Evolutionary conservation across 2,329 filamentous ascomycete species (phyloP).

Genomic region (Clonostachys rosea): DNA sequence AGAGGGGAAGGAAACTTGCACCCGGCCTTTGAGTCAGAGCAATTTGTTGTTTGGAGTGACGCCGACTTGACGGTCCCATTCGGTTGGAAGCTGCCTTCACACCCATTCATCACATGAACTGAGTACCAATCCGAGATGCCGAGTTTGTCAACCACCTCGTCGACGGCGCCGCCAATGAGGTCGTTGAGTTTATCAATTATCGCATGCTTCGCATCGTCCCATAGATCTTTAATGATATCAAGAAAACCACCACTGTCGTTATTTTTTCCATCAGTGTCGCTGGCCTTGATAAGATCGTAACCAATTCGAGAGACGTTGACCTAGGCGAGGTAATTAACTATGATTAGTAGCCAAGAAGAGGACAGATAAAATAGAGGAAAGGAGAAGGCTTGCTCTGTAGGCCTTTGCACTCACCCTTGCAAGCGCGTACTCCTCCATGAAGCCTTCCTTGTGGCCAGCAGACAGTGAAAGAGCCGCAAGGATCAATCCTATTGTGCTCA

Average conservation of each 20-base stretch:
- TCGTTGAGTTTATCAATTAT: conserved; percentile 31
- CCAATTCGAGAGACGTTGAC: conserved; percentile 32
- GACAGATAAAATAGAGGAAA: too few relatives aligned
- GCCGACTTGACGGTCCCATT: conserved; percentile 29
- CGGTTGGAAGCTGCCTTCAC: conserved; percentile 38
- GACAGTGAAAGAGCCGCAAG: conserved; percentile 31
- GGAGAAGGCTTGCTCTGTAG: neutral
- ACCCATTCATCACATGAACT: conserved; percentile 42
- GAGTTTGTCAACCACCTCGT: conserved; percentile 30
- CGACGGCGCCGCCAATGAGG: conserved; percentile 30
- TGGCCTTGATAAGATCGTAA: conserved; percentile 18
- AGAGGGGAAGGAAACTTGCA: conserved; percentile 22
- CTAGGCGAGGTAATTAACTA: conserved; percentile 7
- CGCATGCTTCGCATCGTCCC: conserved; percentile 21
- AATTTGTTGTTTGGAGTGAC: conserved; percentile 37
- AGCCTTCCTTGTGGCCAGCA: conserved; percentile 30
- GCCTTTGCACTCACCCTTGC: conserved; percentile 21
- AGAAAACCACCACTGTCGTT: conserved; percentile 16
- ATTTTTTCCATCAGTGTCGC: conserved; percentile 11
- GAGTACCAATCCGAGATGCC: conserved; percentile 48
- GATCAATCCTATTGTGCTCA: conserved; percentile 30
- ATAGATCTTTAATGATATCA: conserved; percentile 19
- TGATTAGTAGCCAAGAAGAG: conserved; percentile 2
- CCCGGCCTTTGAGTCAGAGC: conserved; percentile 30
- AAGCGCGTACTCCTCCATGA: conserved; percentile 37